These are phyloP conservation scores for Lactarius pseudohatsudake DNA, from an alignment of 768 basidiomycete genomes.

Conservation along the genomic window DNA sequence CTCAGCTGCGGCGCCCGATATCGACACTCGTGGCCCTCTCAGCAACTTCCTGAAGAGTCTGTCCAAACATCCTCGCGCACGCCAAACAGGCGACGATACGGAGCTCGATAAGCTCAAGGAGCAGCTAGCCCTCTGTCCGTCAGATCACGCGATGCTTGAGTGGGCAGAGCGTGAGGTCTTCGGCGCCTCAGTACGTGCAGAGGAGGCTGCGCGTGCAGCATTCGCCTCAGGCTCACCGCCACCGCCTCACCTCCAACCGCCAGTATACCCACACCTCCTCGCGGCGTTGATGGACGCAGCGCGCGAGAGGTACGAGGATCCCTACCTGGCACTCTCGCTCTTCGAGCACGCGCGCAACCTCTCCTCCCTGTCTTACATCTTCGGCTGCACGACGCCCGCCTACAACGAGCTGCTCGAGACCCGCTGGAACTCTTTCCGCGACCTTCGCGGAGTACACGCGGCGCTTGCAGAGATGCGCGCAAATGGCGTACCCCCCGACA, in stretches of 20 bases:
- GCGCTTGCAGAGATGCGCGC: slow-evolving; percentile 79
- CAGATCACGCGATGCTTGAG: slow-evolving; percentile 66
- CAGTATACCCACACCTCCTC: slow-evolving; percentile 72
- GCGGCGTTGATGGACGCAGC: slow-evolving; percentile 76
- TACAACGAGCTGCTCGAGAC: slow-evolving; percentile 89
- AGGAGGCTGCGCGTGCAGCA: slow-evolving; percentile 45
- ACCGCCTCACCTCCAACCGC: slow-evolving; percentile 45
- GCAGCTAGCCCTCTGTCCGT: slow-evolving; percentile 65
- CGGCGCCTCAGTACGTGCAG: slow-evolving; percentile 51
- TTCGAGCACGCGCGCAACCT: slow-evolving; percentile 77
- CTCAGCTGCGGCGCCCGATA: slow-evolving; percentile 2
- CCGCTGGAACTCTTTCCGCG: slow-evolving; percentile 83
- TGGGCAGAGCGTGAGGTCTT: slow-evolving; percentile 77
- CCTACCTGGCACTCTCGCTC: slow-evolving; percentile 76
- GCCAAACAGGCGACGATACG: slow-evolving; percentile 32
- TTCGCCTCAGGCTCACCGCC: slow-evolving; percentile 33
- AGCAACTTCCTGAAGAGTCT: slow-evolving; percentile 54
- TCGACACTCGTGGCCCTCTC: slow-evolving; percentile 25
- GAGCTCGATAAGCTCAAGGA: slow-evolving; percentile 69
- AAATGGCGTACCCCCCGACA: slow-evolving; percentile 71
- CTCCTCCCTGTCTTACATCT: slow-evolving; percentile 79
- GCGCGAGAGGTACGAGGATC: slow-evolving; percentile 75
- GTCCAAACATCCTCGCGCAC: slow-evolving; percentile 44
- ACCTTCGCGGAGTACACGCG: slow-evolving; percentile 70
- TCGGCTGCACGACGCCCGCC: slow-evolving; percentile 83